These are phyloP conservation scores for Aegilops tauschii DNA, from an alignment of 176 grass and related monocot genomes.

Conservation along the genomic window DNA sequence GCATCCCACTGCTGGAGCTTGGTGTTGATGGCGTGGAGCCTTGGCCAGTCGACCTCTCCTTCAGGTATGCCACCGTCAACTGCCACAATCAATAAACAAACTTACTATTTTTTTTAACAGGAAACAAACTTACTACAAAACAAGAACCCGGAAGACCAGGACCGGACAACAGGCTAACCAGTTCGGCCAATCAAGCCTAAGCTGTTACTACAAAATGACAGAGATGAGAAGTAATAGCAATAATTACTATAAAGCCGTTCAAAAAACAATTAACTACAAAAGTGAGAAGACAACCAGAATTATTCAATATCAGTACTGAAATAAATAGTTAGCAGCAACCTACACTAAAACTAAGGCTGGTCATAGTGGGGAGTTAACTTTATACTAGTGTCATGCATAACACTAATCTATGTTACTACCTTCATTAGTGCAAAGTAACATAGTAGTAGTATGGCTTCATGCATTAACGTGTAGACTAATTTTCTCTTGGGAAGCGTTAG, in stretches of 20 bases:
- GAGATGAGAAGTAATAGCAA: neutral
- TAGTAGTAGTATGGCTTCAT: no score
- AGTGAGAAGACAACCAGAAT: neutral
- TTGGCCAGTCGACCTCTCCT: slow-evolving; percentile 78
- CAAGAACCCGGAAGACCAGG: neutral
- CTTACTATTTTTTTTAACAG: neutral
- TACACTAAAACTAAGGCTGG: neutral
- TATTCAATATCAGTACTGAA: neutral
- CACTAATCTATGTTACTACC: no score
- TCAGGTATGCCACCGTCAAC: slow-evolving; percentile 87
- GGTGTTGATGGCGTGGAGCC: slow-evolving; percentile 59
- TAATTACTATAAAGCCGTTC: neutral
- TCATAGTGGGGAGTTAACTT: no score
- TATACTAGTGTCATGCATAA: no score
- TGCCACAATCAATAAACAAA: slow-evolving; percentile 28
- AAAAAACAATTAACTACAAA: neutral
- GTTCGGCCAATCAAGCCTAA: neutral
- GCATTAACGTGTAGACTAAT: no score
- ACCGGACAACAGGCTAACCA: neutral
- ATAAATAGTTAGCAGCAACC: neutral
- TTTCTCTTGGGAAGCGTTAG: no score
- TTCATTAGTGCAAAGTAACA: no score
- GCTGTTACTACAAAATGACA: neutral
- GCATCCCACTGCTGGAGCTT: slow-evolving; percentile 74
- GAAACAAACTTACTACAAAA: neutral